These are phyloP conservation scores for Talaromyces sp. DNA, from an alignment of 2,329 filamentous ascomycete genomes.

Conservation along the genomic window DNA sequence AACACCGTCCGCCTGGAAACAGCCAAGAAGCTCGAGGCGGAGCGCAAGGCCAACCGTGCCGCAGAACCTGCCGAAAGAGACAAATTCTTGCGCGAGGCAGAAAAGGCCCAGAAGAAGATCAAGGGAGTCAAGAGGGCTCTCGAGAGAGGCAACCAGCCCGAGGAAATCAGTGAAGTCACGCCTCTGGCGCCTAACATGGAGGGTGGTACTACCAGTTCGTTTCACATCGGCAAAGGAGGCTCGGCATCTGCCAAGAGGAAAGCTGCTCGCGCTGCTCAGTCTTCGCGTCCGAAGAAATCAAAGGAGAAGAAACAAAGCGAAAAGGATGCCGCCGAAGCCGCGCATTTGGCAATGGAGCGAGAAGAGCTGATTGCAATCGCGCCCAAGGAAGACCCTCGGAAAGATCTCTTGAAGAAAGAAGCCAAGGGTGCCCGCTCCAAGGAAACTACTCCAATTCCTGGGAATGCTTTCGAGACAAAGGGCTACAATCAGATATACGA, in stretches of 20 bases:
- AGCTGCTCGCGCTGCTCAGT: constrained; percentile 47
- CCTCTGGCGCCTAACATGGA: constrained; percentile 76
- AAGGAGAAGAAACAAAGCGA: constrained; percentile 67
- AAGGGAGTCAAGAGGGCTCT: constrained; percentile 83
- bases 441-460: constrained; percentile 45
- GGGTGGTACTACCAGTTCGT: constrained; percentile 79
- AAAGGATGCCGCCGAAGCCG: constrained; percentile 75
- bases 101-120: constrained; percentile 87
- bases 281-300: constrained; percentile 77
- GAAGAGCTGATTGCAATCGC: constrained; percentile 47
- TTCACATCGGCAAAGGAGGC: constrained; percentile 61
- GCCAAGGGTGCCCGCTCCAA: constrained; percentile 37
- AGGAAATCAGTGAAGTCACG: constrained; percentile 69
- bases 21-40: constrained; percentile 75
- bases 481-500: constrained; percentile 96
- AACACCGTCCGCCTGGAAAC: constrained; percentile 87
- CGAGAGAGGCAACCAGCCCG: constrained; percentile 69
- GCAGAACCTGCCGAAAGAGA: constrained; percentile 77
- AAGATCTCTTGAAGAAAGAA: constrained; percentile 40
- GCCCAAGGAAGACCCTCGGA: constrained; percentile 53
- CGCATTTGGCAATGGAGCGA: constrained; percentile 65
- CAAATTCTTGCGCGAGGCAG: constrained; percentile 77
- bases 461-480: constrained; percentile 74
- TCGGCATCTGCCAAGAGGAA: constrained; percentile 49
- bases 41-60: constrained; percentile 71